Base-by-base conservation (phyloP, 2,329 filamentous ascomycete genomes). In the Sphaceloma murrayae region DNA sequence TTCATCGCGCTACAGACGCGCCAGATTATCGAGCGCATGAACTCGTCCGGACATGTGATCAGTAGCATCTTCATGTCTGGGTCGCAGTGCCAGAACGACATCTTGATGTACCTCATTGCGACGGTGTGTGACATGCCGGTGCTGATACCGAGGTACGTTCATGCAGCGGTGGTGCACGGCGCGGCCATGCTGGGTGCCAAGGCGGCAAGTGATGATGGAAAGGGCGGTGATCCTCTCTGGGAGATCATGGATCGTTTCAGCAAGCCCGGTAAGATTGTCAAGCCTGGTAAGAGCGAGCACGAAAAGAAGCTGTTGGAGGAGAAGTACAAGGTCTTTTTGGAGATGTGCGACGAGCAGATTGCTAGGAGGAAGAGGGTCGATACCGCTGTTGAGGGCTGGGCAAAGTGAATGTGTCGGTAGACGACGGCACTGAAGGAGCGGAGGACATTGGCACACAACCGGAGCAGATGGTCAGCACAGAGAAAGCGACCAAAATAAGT, bases 61-160 rank as follows among this genome's bases (percentile, higher is more conserved):
- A 79, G 74, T 39, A 89, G 82, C 51, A 94, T 98, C 65, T 98
- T 96, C 76, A 96, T 98, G 91, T 94, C 86, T 3, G 91, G 91
- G 49, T 93, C 85, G 8, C 91, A 96, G 63, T 98, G 91, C 70
- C 88, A 95, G 66, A 98, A 98, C 64, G 78, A 82, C 24, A 78
- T 96, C 48, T 72, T 98, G 45, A 94, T 98, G 81, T 75, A 79
- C 47, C 77, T 98, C 11, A 82, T 98, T 55, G 87, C 91, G 10
- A 91, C 88, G 0, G 83, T 82, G 1, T 96, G 89, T 65, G 73
- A 79, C 53, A 88, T 94, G 80, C 89, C 89, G 1, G 89, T 98
- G 14, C 69, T 95, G 27, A 94, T 96, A 46, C 91, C 91, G 1
- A 76, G 82, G 42, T 96, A 98, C 57, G 86, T 95, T 48, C 85